Conservation (phyloP, 305 asterid genomes). For the Fraxinus sp. region DNA sequence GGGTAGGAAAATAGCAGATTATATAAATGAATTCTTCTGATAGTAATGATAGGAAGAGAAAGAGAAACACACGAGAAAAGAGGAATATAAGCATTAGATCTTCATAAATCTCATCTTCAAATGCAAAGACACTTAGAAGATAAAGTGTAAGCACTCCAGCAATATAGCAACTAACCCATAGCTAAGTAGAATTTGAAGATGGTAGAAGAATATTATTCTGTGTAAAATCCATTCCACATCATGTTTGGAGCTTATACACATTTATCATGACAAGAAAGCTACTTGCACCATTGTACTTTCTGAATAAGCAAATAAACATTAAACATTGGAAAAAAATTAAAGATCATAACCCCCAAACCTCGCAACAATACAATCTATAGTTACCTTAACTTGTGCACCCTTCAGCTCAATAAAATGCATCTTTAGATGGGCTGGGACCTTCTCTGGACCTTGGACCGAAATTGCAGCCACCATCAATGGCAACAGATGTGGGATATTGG, state of each 20-base stretch:
- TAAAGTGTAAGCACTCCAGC: neutral
- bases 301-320: conserved; percentile 11
- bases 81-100: neutral
- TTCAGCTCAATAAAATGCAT: conserved; percentile 88
- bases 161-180: neutral
- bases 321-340: conserved; percentile 12
- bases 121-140: neutral
- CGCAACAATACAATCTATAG: neutral
- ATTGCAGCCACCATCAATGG: conserved; percentile 96
- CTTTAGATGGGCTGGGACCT: conserved; percentile 83
- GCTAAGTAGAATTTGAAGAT: neutral
- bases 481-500: conserved; percentile 84
- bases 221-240: conserved; percentile 1
- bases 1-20: neutral
- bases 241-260: neutral
- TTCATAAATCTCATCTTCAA: neutral
- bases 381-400: conserved; percentile 98
- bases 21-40: neutral
- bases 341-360: conserved; percentile 16
- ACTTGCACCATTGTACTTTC: neutral
- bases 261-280: neutral
- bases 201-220: neutral
- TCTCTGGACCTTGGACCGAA: conserved; percentile 95
- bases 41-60: neutral
- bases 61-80: neutral